Evolutionary conservation across 345 rosid species (phyloP).

Genomic region (Pugionium dolabratum): DNA sequence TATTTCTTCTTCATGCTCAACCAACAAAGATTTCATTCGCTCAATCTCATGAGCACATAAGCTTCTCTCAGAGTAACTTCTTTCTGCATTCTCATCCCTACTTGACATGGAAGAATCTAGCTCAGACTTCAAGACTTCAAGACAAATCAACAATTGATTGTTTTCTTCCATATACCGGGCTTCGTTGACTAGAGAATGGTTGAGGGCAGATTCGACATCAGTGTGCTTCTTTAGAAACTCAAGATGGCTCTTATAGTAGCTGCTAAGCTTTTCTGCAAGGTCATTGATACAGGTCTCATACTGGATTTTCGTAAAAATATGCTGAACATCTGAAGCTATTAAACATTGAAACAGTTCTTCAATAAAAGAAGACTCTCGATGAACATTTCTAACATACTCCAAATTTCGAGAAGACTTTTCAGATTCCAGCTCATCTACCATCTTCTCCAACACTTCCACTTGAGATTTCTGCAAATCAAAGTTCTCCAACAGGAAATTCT

Average conservation of each 20-base stretch:
- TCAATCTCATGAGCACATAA: conserved; percentile 53
- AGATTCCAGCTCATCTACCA: conserved; percentile 56
- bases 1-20: conserved; percentile 53
- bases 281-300: conserved; percentile 51
- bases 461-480: conserved; percentile 56
- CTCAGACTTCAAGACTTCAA: conserved; percentile 54
- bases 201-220: conserved; percentile 52
- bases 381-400: conserved; percentile 28
- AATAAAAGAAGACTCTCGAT: conserved; percentile 30
- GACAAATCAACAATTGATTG: conserved; percentile 46
- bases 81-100: conserved; percentile 44
- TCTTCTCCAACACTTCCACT: conserved; percentile 53
- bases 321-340: conserved; percentile 58
- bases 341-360: conserved; percentile 50
- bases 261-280: conserved; percentile 49
- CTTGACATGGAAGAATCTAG: conserved; percentile 46
- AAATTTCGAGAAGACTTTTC: conserved; percentile 46
- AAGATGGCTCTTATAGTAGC: conserved; percentile 43
- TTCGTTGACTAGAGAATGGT: conserved; percentile 56
- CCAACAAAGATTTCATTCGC: conserved; percentile 51
- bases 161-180: conserved; percentile 57
- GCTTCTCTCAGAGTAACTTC: conserved; percentile 40
- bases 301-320: conserved; percentile 53
- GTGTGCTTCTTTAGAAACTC: conserved; percentile 59
- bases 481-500: conserved; percentile 48